Evolutionary conservation across 208 protist genomes (phyloP).

Genomic region (Wallacemonas rigidus): DNA sequence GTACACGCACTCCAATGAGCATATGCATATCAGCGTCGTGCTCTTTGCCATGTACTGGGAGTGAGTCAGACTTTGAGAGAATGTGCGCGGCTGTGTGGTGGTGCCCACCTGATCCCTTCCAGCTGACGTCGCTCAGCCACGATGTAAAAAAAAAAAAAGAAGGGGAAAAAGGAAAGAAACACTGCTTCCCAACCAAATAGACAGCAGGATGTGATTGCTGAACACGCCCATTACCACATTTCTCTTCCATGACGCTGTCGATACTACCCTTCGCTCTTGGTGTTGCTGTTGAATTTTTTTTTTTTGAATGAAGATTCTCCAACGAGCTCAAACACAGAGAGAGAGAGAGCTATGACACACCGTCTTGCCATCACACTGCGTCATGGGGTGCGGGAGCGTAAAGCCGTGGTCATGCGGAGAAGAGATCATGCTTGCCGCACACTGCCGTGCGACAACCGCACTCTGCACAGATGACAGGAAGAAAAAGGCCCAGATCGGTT

Average conservation of each 20-base stretch:
- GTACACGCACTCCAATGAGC: conserved; percentile 73
- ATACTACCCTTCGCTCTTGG: neutral
- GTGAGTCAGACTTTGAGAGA: conserved; percentile 24
- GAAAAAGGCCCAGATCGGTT: no score
- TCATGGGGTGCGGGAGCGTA: no score
- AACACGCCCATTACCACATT: no score
- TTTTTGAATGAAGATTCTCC: neutral
- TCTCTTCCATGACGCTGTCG: no score
- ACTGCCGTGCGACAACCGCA: no score
- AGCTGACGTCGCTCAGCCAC: neutral
- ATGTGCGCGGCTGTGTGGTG: neutral
- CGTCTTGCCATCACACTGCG: no score
- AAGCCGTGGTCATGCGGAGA: no score
- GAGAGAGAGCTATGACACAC: no score
- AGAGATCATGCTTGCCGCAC: no score
- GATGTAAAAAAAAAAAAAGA: conserved; percentile 1
- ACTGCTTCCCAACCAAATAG: neutral
- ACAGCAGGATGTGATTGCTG: no score
- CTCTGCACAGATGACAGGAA: no score
- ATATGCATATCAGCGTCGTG: conserved; percentile 75
- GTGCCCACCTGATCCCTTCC: no score
- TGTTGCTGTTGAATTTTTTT: conserved; percentile 12
- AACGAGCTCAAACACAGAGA: neutral
- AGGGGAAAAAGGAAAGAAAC: neutral
- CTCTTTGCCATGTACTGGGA: conserved; percentile 88